These are phyloP conservation scores for Boletus tomentosulus DNA, from an alignment of 768 basidiomycete genomes.

Conservation along the genomic window DNA sequence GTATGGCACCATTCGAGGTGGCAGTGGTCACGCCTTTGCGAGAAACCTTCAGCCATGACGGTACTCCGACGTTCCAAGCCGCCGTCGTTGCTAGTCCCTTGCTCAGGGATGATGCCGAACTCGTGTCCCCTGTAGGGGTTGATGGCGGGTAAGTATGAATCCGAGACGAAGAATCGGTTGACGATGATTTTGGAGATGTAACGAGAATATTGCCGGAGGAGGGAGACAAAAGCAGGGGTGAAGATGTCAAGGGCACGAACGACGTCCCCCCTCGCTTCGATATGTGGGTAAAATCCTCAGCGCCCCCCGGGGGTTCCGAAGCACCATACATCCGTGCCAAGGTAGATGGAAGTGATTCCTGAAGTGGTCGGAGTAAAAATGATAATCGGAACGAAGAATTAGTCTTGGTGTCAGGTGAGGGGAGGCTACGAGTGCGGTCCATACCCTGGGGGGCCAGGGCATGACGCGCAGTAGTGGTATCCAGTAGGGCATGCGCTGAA, in stretches of 20 bases:
- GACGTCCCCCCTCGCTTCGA: conserved; percentile 49
- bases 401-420: conserved; percentile 30
- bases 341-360: conserved; percentile 45
- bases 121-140: conserved; percentile 46
- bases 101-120: conserved; percentile 35
- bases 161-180: conserved; percentile 28
- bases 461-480: conserved; percentile 51
- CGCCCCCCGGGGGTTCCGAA: conserved; percentile 34
- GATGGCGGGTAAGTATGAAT: conserved; percentile 83
- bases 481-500: conserved; percentile 40
- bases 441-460: conserved; percentile 21
- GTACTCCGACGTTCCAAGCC: conserved; percentile 63
- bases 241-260: conserved; percentile 58
- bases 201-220: conserved; percentile 7
- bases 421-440: conserved; percentile 41
- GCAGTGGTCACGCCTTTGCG: conserved; percentile 38
- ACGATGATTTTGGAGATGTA: conserved; percentile 8
- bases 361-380: conserved; percentile 64
- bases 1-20: conserved; percentile 24
- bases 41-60: conserved; percentile 61
- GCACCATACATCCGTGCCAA: conserved; percentile 30
- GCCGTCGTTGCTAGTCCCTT: conserved; percentile 37
- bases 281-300: conserved; percentile 73
- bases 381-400: conserved; percentile 58
- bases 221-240: conserved; percentile 29